phyloP scores from a whole-genome alignment of 2,329 filamentous ascomycete species.

The Lachnellula subtilissima region DNA sequence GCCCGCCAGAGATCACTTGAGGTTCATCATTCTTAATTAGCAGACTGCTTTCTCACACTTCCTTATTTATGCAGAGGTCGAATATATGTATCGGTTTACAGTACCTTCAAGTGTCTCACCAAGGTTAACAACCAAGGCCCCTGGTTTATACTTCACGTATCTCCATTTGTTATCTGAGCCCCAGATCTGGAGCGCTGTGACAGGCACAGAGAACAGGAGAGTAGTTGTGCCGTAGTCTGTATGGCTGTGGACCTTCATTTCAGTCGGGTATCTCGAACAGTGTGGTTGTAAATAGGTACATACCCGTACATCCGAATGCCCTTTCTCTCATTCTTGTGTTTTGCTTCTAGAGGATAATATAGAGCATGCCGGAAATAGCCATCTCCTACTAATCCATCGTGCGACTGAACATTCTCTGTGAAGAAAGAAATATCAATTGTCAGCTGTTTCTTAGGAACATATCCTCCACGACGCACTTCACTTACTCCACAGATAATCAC shows the following conservation, averaged over 20 bases:
- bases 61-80: neutral
- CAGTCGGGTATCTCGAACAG: neutral
- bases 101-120: conserved; percentile 35
- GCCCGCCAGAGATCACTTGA: conserved; percentile 41
- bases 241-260: conserved; percentile 32
- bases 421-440: neutral
- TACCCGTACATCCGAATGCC: conserved; percentile 38
- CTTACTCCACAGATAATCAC: conserved; percentile 38
- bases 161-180: conserved; percentile 40
- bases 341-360: conserved; percentile 35
- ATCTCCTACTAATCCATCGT: conserved; percentile 39
- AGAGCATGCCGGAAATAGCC: conserved; percentile 44
- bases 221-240: conserved; percentile 45
- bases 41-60: too few species aligned
- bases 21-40: too few species aligned
- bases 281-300: neutral
- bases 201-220: conserved; percentile 42
- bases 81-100: neutral
- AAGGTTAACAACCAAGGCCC: conserved; percentile 44
- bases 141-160: conserved; percentile 40
- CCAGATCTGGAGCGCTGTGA: conserved; percentile 44
- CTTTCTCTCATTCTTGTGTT: conserved; percentile 31
- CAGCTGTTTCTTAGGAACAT: neutral
- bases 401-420: conserved; percentile 37
- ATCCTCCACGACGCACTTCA: neutral